Percentiles rank a stretch among this genome's conserved stretches.
These are phyloP conservation scores for Podospora pseudocomata DNA, from an alignment of 495 filamentous ascomycete species.

Conservation along the genomic window DNA sequence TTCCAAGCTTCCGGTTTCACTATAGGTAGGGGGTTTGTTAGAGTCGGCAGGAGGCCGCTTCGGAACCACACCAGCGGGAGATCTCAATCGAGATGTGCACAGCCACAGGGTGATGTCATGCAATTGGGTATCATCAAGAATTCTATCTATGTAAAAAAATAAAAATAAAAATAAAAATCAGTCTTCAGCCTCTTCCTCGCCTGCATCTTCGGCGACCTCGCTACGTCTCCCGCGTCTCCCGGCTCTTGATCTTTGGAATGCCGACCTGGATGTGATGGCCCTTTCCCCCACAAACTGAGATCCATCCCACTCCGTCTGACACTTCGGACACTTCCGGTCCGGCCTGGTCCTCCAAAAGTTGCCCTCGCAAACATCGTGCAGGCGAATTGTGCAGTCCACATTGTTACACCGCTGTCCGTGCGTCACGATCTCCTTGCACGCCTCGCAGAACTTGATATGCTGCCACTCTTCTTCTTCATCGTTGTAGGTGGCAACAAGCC, in stretches of 20 bases:
- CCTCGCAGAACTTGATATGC: conserved; percentile 81
- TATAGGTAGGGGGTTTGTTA: neutral
- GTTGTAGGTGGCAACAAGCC: conserved; percentile 83
- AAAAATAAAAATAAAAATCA: neutral
- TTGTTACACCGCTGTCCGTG: conserved; percentile 77
- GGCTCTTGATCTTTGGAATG: conserved; percentile 39
- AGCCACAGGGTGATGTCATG: conserved; percentile 2
- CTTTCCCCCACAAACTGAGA: conserved; percentile 76
- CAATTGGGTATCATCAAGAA: conserved; percentile 16
- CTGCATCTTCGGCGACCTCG: conserved; percentile 28
- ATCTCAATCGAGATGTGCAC: neutral
- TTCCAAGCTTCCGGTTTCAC: neutral
- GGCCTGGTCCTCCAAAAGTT: conserved; percentile 64
- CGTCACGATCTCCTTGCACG: conserved; percentile 88
- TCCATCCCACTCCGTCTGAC: conserved; percentile 68
- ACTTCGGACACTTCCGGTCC: conserved; percentile 67
- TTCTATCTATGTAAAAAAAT: neutral
- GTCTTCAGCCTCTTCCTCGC: conserved; percentile 19
- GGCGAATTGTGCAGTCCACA: conserved; percentile 59
- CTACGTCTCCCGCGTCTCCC: conserved; percentile 30
- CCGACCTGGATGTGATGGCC: conserved; percentile 55
- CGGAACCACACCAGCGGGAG: neutral
- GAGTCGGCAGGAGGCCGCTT: neutral
- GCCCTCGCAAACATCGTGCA: conserved; percentile 75
- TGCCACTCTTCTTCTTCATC: conserved; percentile 59